A percentile compares a stretch with the other conserved stretches of the same genome.
These are phyloP conservation scores for Chlamydomonas schloesseri DNA, from an alignment of 139 green algal genomes.

Conservation along the genomic window DNA sequence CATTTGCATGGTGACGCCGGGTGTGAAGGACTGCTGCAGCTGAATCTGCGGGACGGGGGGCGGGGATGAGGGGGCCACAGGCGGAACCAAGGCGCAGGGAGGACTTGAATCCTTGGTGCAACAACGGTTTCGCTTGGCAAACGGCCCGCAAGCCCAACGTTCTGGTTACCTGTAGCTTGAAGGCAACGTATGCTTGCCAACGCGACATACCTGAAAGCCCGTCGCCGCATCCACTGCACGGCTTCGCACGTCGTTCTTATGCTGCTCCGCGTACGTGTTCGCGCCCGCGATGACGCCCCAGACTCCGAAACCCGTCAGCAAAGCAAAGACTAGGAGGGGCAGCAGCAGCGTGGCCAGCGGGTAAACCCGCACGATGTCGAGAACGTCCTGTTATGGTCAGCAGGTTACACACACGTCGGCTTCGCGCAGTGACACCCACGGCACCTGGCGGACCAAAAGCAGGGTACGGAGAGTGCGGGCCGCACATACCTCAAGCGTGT, in stretches of 20 bases:
- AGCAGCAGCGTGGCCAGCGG: not conserved
- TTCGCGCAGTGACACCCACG: too few relatives aligned
- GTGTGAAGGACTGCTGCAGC: slow-evolving; percentile 18
- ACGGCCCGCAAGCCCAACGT: too few relatives aligned
- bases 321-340: not conserved
- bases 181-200: too few relatives aligned
- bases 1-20: slow-evolving; percentile 10
- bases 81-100: not conserved
- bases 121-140: too few relatives aligned
- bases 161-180: too few relatives aligned
- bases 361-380: not conserved
- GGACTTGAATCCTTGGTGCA: too few relatives aligned
- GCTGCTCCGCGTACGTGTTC: not conserved
- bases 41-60: slow-evolving; percentile 13
- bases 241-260: slow-evolving; percentile 17
- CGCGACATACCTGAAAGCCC: slow-evolving; percentile 13
- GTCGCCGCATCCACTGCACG: slow-evolving; percentile 16
- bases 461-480: too few relatives aligned
- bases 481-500: too few relatives aligned
- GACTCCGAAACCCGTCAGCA: slow-evolving; percentile 6
- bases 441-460: too few relatives aligned
- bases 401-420: too few relatives aligned
- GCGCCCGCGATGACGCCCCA: slow-evolving; percentile 35
- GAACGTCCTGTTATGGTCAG: not conserved
- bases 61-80: too few relatives aligned